phyloP scores from a whole-genome alignment of 805 yeast genomes.

The Metschnikowia aberdeeniae region DNA sequence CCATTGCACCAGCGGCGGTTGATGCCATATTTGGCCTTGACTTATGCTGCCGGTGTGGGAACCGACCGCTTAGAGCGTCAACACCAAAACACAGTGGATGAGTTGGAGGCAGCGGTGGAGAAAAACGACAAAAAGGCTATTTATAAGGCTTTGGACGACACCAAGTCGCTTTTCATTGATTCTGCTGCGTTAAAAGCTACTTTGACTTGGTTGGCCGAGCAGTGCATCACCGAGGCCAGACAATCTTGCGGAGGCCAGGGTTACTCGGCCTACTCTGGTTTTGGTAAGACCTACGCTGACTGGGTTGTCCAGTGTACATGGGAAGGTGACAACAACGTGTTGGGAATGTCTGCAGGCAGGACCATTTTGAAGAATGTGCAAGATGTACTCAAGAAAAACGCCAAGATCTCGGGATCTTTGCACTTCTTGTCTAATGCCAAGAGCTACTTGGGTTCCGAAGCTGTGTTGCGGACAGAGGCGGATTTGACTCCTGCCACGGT shows the following conservation, averaged over 20 bases:
- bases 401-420: conserved; percentile 12
- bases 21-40: conserved; percentile 40
- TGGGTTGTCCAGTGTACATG: conserved; percentile 49
- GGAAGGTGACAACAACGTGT: conserved; percentile 48
- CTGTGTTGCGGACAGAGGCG: conserved; percentile 6
- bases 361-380: conserved; percentile 32
- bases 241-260: conserved; percentile 49
- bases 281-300: conserved; percentile 42
- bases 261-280: conserved; percentile 42
- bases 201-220: conserved; percentile 42
- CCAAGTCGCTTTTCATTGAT: conserved; percentile 42
- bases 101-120: conserved; percentile 35
- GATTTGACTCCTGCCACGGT: conserved; percentile 19
- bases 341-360: conserved; percentile 40
- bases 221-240: conserved; percentile 38
- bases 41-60: conserved; percentile 37
- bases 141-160: conserved; percentile 30
- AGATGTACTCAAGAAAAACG: conserved; percentile 21
- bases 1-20: conserved; percentile 45
- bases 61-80: conserved; percentile 36
- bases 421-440: conserved; percentile 16
- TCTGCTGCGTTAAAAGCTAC: conserved; percentile 44
- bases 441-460: conserved; percentile 3
- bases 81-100: conserved; percentile 27
- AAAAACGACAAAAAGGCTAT: conserved; percentile 29